Conservation (phyloP, 331 rosid species). For the Ulmus americana region DNA sequence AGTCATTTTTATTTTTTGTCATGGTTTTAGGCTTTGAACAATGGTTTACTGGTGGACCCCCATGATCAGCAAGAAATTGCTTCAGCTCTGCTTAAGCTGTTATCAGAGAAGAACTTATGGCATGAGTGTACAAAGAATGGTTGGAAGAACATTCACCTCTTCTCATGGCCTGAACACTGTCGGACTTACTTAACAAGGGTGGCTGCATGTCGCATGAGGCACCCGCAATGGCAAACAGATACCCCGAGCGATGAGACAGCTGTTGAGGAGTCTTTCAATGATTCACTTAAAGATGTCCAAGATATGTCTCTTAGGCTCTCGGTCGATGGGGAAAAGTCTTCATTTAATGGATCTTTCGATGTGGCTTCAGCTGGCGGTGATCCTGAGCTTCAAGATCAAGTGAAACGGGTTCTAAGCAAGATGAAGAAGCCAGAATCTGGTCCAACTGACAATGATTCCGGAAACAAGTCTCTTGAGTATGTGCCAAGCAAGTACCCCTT, state of each 20-base stretch:
- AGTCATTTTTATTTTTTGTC: constrained; percentile 17
- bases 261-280: constrained; percentile 54
- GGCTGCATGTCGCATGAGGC: constrained; percentile 81
- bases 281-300: constrained; percentile 76
- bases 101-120: constrained; percentile 81
- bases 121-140: constrained; percentile 79
- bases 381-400: constrained; percentile 69
- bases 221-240: constrained; percentile 82
- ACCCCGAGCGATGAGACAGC: constrained; percentile 58
- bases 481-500: constrained; percentile 53
- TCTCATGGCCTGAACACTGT: constrained; percentile 91
- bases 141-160: constrained; percentile 74
- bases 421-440: constrained; percentile 36
- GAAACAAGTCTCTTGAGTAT: constrained; percentile 39
- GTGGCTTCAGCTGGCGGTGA: constrained; percentile 34
- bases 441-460: constrained; percentile 23
- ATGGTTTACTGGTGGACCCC: constrained; percentile 86
- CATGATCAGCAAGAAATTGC: constrained; percentile 81
- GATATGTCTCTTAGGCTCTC: constrained; percentile 92
- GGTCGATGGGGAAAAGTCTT: constrained; percentile 57
- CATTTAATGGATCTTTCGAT: constrained; percentile 38
- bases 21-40: constrained; percentile 55
- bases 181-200: constrained; percentile 78
- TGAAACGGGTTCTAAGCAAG: constrained; percentile 63
- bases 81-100: constrained; percentile 64